Evolutionary conservation across 352 stramenopile species (phyloP).

Genomic region (Phytopythium sindhum): DNA sequence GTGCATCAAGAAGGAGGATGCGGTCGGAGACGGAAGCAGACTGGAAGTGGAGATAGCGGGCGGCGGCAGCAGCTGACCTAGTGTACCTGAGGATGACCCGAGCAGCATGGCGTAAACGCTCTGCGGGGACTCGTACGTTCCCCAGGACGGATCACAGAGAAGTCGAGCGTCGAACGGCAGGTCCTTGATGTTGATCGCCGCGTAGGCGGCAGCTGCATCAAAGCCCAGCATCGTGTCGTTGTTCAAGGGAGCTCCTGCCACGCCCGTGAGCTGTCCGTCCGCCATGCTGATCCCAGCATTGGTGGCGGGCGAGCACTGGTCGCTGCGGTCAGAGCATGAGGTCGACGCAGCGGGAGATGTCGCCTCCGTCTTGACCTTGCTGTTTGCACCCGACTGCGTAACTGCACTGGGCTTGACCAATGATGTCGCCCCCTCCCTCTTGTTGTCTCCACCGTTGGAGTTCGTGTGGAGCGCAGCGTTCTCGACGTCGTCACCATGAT

Average conservation of each 20-base stretch:
- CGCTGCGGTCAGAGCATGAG: constrained; percentile 3
- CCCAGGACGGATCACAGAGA: constrained; percentile 31
- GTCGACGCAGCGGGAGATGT: background rate
- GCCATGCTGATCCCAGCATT: background rate
- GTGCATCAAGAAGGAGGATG: constrained; percentile 37
- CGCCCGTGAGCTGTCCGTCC: background rate
- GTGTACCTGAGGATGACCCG: constrained; percentile 16
- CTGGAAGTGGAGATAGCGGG: constrained; percentile 14
- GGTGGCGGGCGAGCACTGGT: background rate
- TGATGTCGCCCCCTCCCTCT: background rate
- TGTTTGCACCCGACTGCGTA: background rate
- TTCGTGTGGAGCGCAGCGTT: background rate
- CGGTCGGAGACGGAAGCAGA: constrained; percentile 12
- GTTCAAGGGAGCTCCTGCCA: background rate
- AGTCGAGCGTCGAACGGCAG: constrained; percentile 45
- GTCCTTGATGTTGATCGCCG: constrained; percentile 24
- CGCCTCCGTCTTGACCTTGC: background rate
- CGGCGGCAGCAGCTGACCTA: constrained; percentile 23
- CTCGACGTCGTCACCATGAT: background rate
- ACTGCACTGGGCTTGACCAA: background rate
- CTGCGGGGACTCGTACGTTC: constrained; percentile 43
- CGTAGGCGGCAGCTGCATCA: constrained; percentile 21
- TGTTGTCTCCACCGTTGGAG: background rate
- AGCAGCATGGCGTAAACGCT: constrained; percentile 50
- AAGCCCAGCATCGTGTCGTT: constrained; percentile 2